These are phyloP conservation scores for Penstemon barbatus DNA, from an alignment of 257 asterid genomes.

Conservation along the genomic window DNA sequence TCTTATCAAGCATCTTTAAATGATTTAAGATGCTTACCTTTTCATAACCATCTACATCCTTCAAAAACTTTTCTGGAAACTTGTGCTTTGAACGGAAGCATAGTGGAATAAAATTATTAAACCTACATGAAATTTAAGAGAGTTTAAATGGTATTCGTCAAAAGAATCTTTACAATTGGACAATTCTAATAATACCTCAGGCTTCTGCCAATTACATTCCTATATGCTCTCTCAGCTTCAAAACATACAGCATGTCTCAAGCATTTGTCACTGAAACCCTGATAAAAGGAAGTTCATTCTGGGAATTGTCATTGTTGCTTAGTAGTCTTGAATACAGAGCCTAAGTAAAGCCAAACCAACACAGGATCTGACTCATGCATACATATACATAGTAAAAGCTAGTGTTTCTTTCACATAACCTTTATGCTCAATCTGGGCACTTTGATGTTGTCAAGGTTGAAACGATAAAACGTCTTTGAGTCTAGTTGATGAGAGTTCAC, in stretches of 20 bases:
- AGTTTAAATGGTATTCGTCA: constrained; percentile 5
- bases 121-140: constrained; percentile 48
- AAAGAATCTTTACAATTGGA: constrained; percentile 5
- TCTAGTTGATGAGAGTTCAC: neutral
- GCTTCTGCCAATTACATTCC: constrained; percentile 44
- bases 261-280: constrained; percentile 72
- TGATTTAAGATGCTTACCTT: constrained; percentile 34
- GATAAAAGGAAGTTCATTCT: constrained; percentile 32
- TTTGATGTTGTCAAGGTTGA: neutral
- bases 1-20: constrained; percentile 35
- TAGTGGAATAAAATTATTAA: constrained; percentile 43
- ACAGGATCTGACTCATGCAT: neutral
- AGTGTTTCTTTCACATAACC: too few relatives aligned
- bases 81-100: constrained; percentile 69
- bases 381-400: neutral
- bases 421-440: neutral
- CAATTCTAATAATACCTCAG: constrained; percentile 51
- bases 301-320: constrained; percentile 7
- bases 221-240: constrained; percentile 57
- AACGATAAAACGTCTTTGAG: constrained; percentile 4
- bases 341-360: neutral
- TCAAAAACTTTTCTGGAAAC: constrained; percentile 55
- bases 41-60: constrained; percentile 54
- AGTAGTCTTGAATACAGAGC: constrained; percentile 19
- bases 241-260: constrained; percentile 56